A percentile compares a stretch with the other conserved stretches of the same genome.
Evolutionary conservation across 495 filamentous ascomycete genomes (phyloP).

Genomic region (Penicillium waksmanii): DNA sequence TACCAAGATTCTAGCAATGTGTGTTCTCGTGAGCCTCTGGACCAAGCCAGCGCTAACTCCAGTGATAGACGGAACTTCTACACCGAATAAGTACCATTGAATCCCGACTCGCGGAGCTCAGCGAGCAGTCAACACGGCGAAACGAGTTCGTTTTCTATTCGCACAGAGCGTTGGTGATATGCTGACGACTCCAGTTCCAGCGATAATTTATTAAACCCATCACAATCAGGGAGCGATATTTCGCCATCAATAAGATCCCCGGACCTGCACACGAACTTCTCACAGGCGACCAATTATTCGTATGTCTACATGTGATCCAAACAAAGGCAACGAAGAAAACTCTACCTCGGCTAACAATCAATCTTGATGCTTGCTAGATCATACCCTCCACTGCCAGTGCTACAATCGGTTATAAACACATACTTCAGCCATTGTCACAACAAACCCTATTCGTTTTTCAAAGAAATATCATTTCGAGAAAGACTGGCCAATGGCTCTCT

Average conservation of each 20-base stretch:
- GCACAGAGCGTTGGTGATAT: not conserved
- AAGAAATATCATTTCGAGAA: conserved; percentile 30
- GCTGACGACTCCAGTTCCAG: not conserved
- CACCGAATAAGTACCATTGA: conserved; percentile 28
- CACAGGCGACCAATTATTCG: conserved; percentile 8
- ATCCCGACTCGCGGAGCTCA: conserved; percentile 32
- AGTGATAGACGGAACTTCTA: conserved; percentile 17
- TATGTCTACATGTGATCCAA: not conserved
- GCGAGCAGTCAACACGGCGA: conserved; percentile 1
- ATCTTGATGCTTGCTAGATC: conserved; percentile 3
- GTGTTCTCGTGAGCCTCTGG: not conserved
- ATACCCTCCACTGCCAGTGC: conserved; percentile 24
- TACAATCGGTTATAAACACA: conserved; percentile 28
- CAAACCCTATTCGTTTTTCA: conserved; percentile 37
- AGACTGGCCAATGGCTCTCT: conserved; percentile 18
- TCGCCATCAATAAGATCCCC: not conserved
- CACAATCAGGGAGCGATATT: not conserved
- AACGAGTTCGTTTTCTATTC: conserved; percentile 3
- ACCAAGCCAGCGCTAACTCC: not conserved
- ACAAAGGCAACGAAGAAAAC: not conserved
- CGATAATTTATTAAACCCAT: not conserved
- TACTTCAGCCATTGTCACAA: conserved; percentile 36
- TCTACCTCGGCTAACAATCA: not conserved
- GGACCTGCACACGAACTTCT: not conserved
- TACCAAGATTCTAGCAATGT: not conserved